A percentile compares a stretch with the other conserved stretches of the same genome.
These are phyloP conservation scores for Pichia kluyveri DNA, from an alignment of 805 yeast genomes.

Conservation along the genomic window DNA sequence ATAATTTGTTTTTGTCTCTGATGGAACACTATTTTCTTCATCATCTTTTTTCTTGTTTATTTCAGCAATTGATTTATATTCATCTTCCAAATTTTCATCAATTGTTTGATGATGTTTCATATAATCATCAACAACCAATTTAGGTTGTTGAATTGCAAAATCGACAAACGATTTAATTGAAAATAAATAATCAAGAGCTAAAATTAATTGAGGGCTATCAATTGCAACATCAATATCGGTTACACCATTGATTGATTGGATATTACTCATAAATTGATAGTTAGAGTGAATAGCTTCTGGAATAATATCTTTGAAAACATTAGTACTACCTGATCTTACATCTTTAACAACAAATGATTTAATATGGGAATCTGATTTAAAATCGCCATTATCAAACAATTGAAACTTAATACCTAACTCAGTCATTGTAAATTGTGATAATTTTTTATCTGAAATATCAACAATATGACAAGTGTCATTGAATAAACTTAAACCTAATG, in stretches of 20 bases:
- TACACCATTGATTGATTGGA: slow-evolving; percentile 34
- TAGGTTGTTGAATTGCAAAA: slow-evolving; percentile 27
- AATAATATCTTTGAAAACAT: slow-evolving; percentile 70
- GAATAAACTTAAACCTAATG: slow-evolving; percentile 52
- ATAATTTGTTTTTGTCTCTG: slow-evolving; percentile 31
- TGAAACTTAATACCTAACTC: slow-evolving; percentile 43
- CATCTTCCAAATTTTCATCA: slow-evolving; percentile 1
- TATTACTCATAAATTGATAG: slow-evolving; percentile 61
- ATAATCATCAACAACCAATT: slow-evolving; percentile 18
- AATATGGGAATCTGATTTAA: slow-evolving; percentile 52
- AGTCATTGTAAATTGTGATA: slow-evolving; percentile 54
- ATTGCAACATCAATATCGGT: slow-evolving; percentile 46
- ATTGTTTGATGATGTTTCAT: neutral
- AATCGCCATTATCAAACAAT: slow-evolving; percentile 45
- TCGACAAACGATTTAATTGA: slow-evolving; percentile 62
- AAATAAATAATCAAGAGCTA: slow-evolving; percentile 81
- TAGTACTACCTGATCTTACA: slow-evolving; percentile 49
- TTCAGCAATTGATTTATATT: slow-evolving; percentile 9
- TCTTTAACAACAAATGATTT: slow-evolving; percentile 75
- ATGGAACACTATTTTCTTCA: neutral
- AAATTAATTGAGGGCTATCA: slow-evolving; percentile 70
- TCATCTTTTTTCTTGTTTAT: slow-evolving; percentile 3
- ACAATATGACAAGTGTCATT: slow-evolving; percentile 35
- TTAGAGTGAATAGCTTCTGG: slow-evolving; percentile 58
- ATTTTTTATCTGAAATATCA: slow-evolving; percentile 30